Evolutionary conservation across 495 filamentous ascomycete species (phyloP), one percentile per base, ranked within the genome.

Genomic region (Hyaloscypha finlandica): DNA sequence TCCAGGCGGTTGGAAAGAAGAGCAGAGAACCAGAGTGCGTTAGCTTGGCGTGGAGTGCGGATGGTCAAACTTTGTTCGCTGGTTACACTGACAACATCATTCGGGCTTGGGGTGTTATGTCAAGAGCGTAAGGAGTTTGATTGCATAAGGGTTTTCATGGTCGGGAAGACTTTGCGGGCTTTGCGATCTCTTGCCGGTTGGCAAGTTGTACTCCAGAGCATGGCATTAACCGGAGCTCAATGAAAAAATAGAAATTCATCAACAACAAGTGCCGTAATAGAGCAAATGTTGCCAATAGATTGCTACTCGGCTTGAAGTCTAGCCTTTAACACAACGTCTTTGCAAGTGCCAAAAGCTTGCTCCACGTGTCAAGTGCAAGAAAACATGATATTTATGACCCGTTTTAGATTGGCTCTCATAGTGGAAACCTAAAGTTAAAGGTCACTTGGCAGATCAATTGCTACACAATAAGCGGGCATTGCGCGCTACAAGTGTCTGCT

Each of bases 51-150:
- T 99, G 95, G 95, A 91, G 86, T 78, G 96, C 93, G 76, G 95
- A 98, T 77, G 95, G 95, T 78, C 93, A 97, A 88, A 99, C 95
- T 70, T 84, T 99, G 78, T 99, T 99, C 81, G 94, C 96, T 74
- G 95, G 95, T 83, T 99, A 99, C 86, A 99, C 95, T 74, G 95
- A 99, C 85, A 98, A 97, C 86, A 88, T 96, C 83, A 99, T 99
- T 85, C 91, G 95, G 76, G 95, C 93, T 71, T 99, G 95, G 95
- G 95, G 96, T 81, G 94, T 99, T 74, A 97, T 97, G 94, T 88
- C 84, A 67, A 77, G 85, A 70, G 84, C 83, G 77, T 87, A 86
- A 63, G 66, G 70, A 66, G 59, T 74, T 72, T 74, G 72, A 71
- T 71, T 66, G 60, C 64, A 32, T 69, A 42, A 57, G 61, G 70